Percentiles rank a stretch among this genome's conserved stretches.
phyloP scores from a whole-genome alignment of 768 basidiomycete genomes.

The Kwoniella europaea region DNA sequence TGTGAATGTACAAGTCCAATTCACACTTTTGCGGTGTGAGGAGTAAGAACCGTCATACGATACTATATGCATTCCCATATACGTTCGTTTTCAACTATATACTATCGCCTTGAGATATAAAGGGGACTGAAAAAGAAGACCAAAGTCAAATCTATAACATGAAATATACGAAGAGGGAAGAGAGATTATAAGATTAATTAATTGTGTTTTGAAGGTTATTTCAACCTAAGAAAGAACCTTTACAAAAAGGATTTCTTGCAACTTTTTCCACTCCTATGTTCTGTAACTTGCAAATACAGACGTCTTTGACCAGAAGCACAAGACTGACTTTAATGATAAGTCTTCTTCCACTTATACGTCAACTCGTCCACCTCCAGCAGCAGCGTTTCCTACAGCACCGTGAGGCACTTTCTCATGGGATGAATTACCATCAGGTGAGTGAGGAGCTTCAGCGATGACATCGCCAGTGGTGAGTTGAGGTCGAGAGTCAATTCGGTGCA shows the following conservation, averaged over 20 bases:
- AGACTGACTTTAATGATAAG: too few species aligned
- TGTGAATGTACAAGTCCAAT: neutral
- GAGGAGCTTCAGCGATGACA: conserved; percentile 29
- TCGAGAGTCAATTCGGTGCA: conserved; percentile 52
- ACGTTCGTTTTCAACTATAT: neutral
- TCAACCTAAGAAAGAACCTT: too few species aligned
- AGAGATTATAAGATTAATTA: too few species aligned
- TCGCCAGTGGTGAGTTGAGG: conserved; percentile 35
- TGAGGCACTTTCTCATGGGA: conserved; percentile 27
- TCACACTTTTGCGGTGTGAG: neutral
- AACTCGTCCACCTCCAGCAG: conserved; percentile 47
- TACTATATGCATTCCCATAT: conserved; percentile 1
- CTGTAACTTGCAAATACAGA: neutral
- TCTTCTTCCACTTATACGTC: conserved; percentile 29
- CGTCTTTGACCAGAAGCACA: neutral
- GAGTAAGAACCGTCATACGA: neutral
- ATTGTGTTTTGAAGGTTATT: too few species aligned
- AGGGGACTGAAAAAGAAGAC: neutral
- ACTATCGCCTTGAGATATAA: neutral
- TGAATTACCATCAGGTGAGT: conserved; percentile 13
- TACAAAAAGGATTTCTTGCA: too few species aligned
- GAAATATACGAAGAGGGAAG: neutral
- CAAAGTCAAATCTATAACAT: neutral
- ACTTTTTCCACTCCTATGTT: neutral
- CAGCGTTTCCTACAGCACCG: conserved; percentile 34